Evolutionary conservation across 352 stramenopile genomes (phyloP).

Genomic region (Phytophthora citrophthora): DNA sequence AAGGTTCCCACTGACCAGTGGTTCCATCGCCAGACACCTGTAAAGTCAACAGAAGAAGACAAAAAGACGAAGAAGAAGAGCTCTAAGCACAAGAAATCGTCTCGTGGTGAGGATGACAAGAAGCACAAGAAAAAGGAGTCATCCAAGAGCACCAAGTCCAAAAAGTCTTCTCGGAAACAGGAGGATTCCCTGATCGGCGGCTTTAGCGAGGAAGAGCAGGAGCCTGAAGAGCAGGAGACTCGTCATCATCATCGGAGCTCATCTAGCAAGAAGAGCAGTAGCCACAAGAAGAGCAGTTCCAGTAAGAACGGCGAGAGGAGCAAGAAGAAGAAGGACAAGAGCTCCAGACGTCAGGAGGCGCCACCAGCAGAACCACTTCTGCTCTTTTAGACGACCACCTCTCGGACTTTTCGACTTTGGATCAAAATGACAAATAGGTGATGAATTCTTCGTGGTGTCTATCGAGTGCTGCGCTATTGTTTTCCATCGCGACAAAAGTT

Average conservation of each 20-base stretch:
- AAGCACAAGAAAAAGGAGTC: constrained; percentile 55
- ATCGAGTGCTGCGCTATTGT: constrained; percentile 45
- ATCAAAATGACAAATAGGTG: constrained; percentile 47
- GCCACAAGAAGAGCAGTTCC: constrained; percentile 57
- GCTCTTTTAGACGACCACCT: constrained; percentile 73
- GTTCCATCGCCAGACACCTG: constrained; percentile 63
- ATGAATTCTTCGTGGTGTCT: constrained; percentile 40
- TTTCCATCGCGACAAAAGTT: constrained; percentile 18
- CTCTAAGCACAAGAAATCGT: constrained; percentile 55
- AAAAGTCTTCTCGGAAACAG: constrained; percentile 33
- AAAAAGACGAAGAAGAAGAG: constrained; percentile 80
- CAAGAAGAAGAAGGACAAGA: constrained; percentile 49
- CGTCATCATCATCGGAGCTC: constrained; percentile 34
- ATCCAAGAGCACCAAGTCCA: constrained; percentile 40
- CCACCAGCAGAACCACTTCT: constrained; percentile 63
- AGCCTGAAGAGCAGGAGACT: constrained; percentile 30
- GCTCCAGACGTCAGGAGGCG: constrained; percentile 57
- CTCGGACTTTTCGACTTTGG: constrained; percentile 17
- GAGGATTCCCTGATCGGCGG: constrained; percentile 47
- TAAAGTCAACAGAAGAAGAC: constrained; percentile 43
- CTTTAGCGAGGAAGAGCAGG: constrained; percentile 48
- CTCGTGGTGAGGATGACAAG: constrained; percentile 41
- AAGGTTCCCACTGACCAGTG: constrained; percentile 84
- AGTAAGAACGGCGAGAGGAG: constrained; percentile 45
- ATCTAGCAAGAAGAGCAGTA: constrained; percentile 50